Conservation (phyloP, 306 rosid genomes). For the Cucumis sativus region Cucumber_9930_V3 NC_026655.2:4663501-4664000, state of each 20-base stretch:
- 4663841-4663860: conserved; percentile 6
- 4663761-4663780: conserved; percentile 11
- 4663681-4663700: conserved; percentile 54
- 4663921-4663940: no score
- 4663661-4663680: conserved; percentile 61
- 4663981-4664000: background rate
- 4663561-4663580: no score
- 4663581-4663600: no score
- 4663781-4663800: background rate
- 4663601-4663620: no score
- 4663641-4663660: background rate
- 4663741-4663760: conserved; percentile 25
- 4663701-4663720: conserved; percentile 28
- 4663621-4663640: no score
- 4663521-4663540: no score
- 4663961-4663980: background rate
- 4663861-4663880: background rate
- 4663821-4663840: conserved; percentile 48
- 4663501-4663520: no score
- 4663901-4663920: background rate
- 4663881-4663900: background rate
- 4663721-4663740: conserved; percentile 27
- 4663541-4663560: no score
- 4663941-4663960: background rate
- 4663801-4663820: conserved; percentile 25